Conservation (phyloP, 257 asterid species). For the Thymus quinquecostatus region DNA sequence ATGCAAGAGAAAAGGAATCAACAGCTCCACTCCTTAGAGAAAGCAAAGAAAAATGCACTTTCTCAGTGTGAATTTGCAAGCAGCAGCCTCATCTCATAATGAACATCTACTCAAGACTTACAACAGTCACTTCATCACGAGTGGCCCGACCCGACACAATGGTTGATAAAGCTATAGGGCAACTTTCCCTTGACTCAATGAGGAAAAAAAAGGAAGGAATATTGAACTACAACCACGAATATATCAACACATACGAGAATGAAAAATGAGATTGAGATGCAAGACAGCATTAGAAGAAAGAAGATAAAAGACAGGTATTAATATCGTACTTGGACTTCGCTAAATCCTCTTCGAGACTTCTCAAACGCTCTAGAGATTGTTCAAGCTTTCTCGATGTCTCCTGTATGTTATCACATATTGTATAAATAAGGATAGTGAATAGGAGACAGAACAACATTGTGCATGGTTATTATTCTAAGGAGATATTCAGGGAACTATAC, state of each 20-base stretch:
- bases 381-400: slow-evolving; percentile 56
- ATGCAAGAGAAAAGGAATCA: not conserved
- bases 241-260: slow-evolving; percentile 7
- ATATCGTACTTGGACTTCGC: slow-evolving; percentile 57
- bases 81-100: not conserved
- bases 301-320: not conserved
- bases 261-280: slow-evolving; percentile 7
- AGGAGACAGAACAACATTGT: not conserved
- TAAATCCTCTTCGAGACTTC: slow-evolving; percentile 70
- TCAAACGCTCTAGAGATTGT: slow-evolving; percentile 57
- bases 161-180: not conserved
- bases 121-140: not conserved
- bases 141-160: not conserved
- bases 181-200: not conserved
- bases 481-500: slow-evolving; percentile 43
- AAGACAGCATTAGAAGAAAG: not conserved
- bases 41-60: not conserved
- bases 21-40: not conserved
- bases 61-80: not conserved
- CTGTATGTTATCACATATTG: slow-evolving; percentile 37
- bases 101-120: not conserved
- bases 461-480: slow-evolving; percentile 3
- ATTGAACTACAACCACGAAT: not conserved
- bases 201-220: slow-evolving; percentile 8
- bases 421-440: not conserved